Percentiles rank a stretch among this genome's conserved stretches.
phyloP scores from a whole-genome alignment of 805 yeast species.

The Wickerhamomyces subpelliculosus region DNA sequence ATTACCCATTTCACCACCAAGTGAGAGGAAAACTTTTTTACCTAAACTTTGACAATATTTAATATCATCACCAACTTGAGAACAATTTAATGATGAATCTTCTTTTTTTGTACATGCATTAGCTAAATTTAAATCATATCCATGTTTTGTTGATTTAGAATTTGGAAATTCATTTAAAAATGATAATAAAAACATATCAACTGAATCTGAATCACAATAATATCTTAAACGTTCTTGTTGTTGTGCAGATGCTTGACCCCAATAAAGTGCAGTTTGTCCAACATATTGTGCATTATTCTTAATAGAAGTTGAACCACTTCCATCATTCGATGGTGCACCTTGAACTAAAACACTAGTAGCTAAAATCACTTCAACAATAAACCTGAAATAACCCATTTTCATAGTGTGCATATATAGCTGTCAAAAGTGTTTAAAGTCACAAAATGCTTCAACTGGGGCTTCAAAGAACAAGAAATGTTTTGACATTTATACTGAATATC shows the following conservation, averaged over 20 bases:
- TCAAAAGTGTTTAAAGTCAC: too few relatives aligned
- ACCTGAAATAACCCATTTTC: too few relatives aligned
- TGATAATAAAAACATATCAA: constrained; percentile 68
- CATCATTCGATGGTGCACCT: too few relatives aligned
- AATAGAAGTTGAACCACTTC: neutral
- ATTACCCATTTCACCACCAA: constrained; percentile 68
- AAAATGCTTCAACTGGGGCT: too few relatives aligned
- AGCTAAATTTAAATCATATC: constrained; percentile 46
- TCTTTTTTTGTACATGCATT: constrained; percentile 32
- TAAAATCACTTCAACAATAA: too few relatives aligned
- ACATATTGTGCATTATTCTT: neutral
- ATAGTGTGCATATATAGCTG: too few relatives aligned
- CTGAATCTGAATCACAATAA: constrained; percentile 59
- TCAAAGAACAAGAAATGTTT: too few relatives aligned
- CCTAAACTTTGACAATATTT: constrained; percentile 72
- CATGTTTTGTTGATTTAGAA: constrained; percentile 9
- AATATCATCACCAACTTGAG: constrained; percentile 62
- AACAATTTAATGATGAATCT: constrained; percentile 29
- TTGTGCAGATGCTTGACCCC: constrained; percentile 68
- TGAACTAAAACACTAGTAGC: too few relatives aligned
- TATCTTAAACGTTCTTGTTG: constrained; percentile 37
- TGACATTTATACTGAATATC: too few relatives aligned
- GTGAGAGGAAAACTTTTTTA: constrained; percentile 66
- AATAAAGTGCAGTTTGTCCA: constrained; percentile 54
- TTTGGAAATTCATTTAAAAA: constrained; percentile 59